phyloP scores from a whole-genome alignment of 2,329 filamentous ascomycete species.

The Calonectria multiphialidica region DNA sequence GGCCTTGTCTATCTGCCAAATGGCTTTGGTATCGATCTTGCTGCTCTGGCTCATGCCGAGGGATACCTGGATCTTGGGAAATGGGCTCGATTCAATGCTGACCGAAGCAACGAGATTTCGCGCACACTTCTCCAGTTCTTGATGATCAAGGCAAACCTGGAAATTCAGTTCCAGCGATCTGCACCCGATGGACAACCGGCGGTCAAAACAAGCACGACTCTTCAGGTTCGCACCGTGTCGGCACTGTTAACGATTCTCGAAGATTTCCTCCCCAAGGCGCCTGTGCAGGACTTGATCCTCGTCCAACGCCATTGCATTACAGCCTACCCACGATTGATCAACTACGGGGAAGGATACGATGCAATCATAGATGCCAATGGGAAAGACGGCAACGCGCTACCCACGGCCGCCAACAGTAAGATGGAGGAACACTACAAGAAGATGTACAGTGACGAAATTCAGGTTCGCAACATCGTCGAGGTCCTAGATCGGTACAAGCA shows the following conservation, averaged over 20 bases:
- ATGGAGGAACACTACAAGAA: conserved; percentile 99
- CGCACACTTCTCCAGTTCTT: conserved; percentile 83
- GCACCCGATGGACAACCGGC: conserved; percentile 70
- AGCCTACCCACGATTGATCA: conserved; percentile 93
- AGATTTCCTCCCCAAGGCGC: conserved; percentile 71
- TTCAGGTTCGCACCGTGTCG: conserved; percentile 88
- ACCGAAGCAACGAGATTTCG: conserved; percentile 76
- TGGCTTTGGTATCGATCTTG: conserved; percentile 89
- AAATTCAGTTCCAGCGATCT: conserved; percentile 77
- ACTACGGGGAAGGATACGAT: conserved; percentile 93
- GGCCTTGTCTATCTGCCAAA: conserved; percentile 83
- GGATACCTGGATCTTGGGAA: conserved; percentile 83
- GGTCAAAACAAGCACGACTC: conserved; percentile 74
- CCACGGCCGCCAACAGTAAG: conserved; percentile 82
- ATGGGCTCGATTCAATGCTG: conserved; percentile 81
- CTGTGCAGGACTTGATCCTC: conserved; percentile 77
- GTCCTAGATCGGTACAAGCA: conserved; percentile 89
- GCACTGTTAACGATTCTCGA: conserved; percentile 84
- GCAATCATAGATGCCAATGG: conserved; percentile 91
- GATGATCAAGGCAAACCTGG: conserved; percentile 85
- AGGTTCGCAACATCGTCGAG: conserved; percentile 87
- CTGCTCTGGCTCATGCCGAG: conserved; percentile 85
- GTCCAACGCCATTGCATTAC: conserved; percentile 92
- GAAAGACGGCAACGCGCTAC: conserved; percentile 82
- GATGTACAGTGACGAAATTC: conserved; percentile 94